Conservation (phyloP, 2,329 filamentous ascomycete genomes). For the Colletotrichum orbiculare region DNA sequence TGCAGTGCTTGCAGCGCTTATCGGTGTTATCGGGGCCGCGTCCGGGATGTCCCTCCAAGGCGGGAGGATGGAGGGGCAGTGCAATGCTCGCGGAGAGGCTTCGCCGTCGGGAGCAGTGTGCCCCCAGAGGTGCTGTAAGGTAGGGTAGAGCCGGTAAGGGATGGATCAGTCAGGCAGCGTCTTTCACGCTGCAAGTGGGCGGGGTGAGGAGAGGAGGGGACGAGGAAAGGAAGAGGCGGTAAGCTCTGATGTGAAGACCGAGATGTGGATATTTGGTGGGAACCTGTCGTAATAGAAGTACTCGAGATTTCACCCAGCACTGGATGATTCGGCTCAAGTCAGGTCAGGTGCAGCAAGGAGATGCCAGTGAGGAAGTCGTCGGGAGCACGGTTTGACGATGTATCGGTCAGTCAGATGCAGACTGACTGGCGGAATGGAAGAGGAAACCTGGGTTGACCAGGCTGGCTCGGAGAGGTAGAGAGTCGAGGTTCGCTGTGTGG, state of each 20-base stretch:
- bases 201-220: not conserved
- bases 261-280: slow-evolving; percentile 26
- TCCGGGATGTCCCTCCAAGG: slow-evolving; percentile 30
- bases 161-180: slow-evolving; percentile 21
- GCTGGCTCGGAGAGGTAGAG: slow-evolving; percentile 3
- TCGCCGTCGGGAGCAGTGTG: no score
- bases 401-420: slow-evolving; percentile 16
- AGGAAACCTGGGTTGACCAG: not conserved
- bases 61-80: slow-evolving; percentile 36
- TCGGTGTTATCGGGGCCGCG: slow-evolving; percentile 34
- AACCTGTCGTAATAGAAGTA: slow-evolving; percentile 26
- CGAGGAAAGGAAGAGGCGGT: slow-evolving; percentile 7
- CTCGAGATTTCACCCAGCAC: slow-evolving; percentile 1
- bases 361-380: slow-evolving; percentile 15
- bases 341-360: slow-evolving; percentile 2
- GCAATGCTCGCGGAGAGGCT: slow-evolving; percentile 23
- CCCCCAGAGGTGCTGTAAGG: slow-evolving; percentile 1
- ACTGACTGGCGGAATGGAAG: not conserved
- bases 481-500: not conserved
- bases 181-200: slow-evolving; percentile 15
- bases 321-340: slow-evolving; percentile 1
- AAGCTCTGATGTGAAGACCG: no score
- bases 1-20: slow-evolving; percentile 26
- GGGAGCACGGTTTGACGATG: slow-evolving; percentile 15
- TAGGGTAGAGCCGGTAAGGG: slow-evolving; percentile 32